Base-by-base conservation (phyloP, 2,329 filamentous ascomycete species). In the Pseudogymnoascus pannorum region DNA sequence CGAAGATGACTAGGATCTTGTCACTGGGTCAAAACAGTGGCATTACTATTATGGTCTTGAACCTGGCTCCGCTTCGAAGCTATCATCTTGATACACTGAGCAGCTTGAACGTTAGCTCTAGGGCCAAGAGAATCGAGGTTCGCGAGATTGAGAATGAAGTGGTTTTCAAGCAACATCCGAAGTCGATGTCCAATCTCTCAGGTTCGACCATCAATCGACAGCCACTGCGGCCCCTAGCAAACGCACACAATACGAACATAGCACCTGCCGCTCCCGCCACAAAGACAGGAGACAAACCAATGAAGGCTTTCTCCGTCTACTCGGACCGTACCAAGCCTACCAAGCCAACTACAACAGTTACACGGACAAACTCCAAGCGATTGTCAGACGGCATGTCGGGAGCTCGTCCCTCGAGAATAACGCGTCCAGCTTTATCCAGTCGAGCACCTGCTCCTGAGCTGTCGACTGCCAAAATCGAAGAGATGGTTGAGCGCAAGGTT, bases 141-240 rank as follows among this genome's bases (percentile, higher is more conserved):
- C 87, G 91, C 58, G 94, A 97, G 73, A 90, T 96, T 62, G 93
- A 97, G 74, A 97, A 97, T 70, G 92, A 97, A 71, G 88, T 95
- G 3, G 87, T 96, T 40, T 95, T 91, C 77, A 91, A 89, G 71
- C 87, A 89, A 60, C 82, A 84, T 61, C 85, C 87, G 26, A 81
- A 85, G 61, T 78, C 81, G n/a, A 75, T 59, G 68, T 73, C 67
- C 66, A 75, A 65, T 16, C 61, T 77, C n/a, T 69, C 74, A 3
- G 78, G 77, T 6, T 66, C 75, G 2, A 70, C 72, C 26, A 75
- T 80, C 11, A 76, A 79, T 60, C 83, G 93, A 14, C 92, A 96
- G 71, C 91, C 93, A 8, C 75, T 97, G 22, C 84, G 90, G 14
- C 87, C 91, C 9, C 78, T 96, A 44, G 83, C 87, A 20, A 87